Evolutionary conservation across 371 early-diverging fungal species (phyloP).

Genomic region (Mortierella sp.): DNA sequence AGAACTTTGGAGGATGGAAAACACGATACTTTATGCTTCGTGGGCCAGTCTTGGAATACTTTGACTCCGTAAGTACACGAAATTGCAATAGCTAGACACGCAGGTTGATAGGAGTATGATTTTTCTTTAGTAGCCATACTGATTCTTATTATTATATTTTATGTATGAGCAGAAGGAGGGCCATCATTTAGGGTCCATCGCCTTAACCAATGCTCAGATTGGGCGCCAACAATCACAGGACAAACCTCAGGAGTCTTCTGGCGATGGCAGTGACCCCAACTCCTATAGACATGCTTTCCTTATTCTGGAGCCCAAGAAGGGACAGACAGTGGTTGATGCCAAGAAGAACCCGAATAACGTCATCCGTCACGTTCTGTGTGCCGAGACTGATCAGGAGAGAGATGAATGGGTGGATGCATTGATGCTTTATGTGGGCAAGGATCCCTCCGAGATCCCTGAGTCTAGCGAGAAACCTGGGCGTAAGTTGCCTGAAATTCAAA

Average conservation of each 20-base stretch:
- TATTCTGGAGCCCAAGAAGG: conserved; percentile 79
- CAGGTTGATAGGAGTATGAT: not conserved
- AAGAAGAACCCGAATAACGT: conserved; percentile 65
- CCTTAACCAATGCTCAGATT: conserved; percentile 67
- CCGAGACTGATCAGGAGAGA: conserved; percentile 88
- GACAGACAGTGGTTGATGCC: conserved; percentile 63
- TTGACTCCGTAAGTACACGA: conserved; percentile 68
- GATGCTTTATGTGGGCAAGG: conserved; percentile 62
- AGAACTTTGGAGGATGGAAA: conserved; percentile 91
- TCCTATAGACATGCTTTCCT: conserved; percentile 83
- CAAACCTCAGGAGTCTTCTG: conserved; percentile 35
- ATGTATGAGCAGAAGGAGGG: conserved; percentile 65
- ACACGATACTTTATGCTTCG: conserved; percentile 80
- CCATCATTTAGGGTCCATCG: conserved; percentile 69
- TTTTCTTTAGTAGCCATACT: no score
- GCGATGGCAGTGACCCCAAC: conserved; percentile 55
- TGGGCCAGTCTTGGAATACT: conserved; percentile 78
- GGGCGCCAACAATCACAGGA: conserved; percentile 61
- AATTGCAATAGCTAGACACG: not conserved
- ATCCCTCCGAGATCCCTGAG: conserved; percentile 53
- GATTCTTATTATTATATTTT: not conserved
- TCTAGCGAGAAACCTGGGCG: conserved; percentile 62
- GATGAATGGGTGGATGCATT: conserved; percentile 90
- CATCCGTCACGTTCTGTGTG: conserved; percentile 86
- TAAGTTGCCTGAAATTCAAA: conserved; percentile 56